Conservation (phyloP, 2,329 filamentous ascomycete genomes). For the Fusarium sp. region DNA sequence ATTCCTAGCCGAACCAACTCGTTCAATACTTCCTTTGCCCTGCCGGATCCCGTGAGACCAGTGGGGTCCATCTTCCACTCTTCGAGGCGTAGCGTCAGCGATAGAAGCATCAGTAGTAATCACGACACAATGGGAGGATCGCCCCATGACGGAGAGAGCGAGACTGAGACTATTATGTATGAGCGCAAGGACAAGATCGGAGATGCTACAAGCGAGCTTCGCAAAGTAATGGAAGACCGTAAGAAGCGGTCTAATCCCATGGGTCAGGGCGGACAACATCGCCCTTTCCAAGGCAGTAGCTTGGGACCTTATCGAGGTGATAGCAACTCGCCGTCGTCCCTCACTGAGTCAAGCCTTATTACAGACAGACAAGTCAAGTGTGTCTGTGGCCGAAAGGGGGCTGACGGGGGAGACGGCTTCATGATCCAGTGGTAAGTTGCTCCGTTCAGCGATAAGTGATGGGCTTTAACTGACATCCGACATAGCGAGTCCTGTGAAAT, state of each 20-base stretch:
- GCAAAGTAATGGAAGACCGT: constrained; percentile 66
- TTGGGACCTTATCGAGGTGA: constrained; percentile 50
- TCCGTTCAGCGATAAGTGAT: not conserved
- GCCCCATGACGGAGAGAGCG: constrained; percentile 63
- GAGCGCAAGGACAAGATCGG: constrained; percentile 58
- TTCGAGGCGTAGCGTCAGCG: constrained; percentile 61
- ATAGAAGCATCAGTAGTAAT: constrained; percentile 59
- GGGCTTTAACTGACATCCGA: constrained; percentile 35
- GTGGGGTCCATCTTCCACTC: constrained; percentile 61
- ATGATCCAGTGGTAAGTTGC: constrained; percentile 71
- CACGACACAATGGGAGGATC: constrained; percentile 52
- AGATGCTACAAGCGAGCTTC: constrained; percentile 70
- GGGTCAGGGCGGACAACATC: constrained; percentile 49
- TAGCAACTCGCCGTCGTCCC: constrained; percentile 63
- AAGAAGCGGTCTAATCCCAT: constrained; percentile 55
- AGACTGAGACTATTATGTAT: constrained; percentile 68
- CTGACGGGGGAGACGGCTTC: constrained; percentile 62
- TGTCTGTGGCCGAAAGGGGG: constrained; percentile 62
- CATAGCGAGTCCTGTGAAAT: constrained; percentile 71
- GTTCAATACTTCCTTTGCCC: constrained; percentile 66
- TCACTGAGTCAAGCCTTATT: constrained; percentile 60
- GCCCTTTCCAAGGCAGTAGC: constrained; percentile 49
- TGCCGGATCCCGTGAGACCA: constrained; percentile 65
- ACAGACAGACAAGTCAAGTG: constrained; percentile 63
- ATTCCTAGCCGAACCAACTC: constrained; percentile 68